phyloP scores from a whole-genome alignment of 495 filamentous ascomycete genomes.

The Astrothelium subdiscretum region DNA sequence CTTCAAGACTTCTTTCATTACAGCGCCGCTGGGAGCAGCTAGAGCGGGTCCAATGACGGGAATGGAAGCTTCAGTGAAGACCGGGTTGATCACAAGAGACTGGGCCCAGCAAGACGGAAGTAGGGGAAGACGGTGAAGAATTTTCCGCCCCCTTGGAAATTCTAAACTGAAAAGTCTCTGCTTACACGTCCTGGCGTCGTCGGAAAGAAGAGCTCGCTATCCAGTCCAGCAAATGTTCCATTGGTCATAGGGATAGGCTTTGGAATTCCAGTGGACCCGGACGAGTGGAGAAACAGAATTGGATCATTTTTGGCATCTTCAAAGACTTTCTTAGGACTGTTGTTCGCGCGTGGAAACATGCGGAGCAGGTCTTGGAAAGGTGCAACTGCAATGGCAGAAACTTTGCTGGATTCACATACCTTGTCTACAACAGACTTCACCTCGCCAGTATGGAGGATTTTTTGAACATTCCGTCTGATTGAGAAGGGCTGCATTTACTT shows the following conservation, averaged over 20 bases:
- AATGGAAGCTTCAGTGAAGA: constrained; percentile 10
- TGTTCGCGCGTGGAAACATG: not conserved
- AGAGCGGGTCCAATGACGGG: constrained; percentile 12
- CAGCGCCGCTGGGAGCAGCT: constrained; percentile 7
- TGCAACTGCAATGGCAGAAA: not conserved
- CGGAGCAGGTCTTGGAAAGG: not conserved
- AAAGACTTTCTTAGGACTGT: not conserved
- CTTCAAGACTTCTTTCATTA: not conserved
- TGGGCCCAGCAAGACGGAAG: constrained; percentile 13
- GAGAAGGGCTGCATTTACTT: constrained; percentile 11
- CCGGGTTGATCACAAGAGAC: constrained; percentile 8
- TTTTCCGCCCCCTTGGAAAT: constrained; percentile 6
- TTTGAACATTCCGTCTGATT: constrained; percentile 10
- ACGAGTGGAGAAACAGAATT: constrained; percentile 11
- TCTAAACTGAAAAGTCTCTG: constrained; percentile 12
- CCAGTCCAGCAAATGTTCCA: constrained; percentile 10
- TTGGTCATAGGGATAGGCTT: constrained; percentile 15
- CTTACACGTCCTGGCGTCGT: constrained; percentile 1
- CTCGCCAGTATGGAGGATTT: constrained; percentile 7
- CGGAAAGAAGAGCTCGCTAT: constrained; percentile 10
- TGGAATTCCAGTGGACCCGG: constrained; percentile 12
- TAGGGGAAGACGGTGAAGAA: constrained; percentile 13
- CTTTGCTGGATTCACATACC: not conserved
- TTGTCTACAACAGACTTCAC: constrained; percentile 2
- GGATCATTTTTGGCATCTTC: constrained; percentile 7